A percentile compares a stretch with the other conserved stretches of the same genome.
Evolutionary conservation across 371 early-diverging fungal genomes (phyloP).

Genomic region (Chytridiales sp.): DNA sequence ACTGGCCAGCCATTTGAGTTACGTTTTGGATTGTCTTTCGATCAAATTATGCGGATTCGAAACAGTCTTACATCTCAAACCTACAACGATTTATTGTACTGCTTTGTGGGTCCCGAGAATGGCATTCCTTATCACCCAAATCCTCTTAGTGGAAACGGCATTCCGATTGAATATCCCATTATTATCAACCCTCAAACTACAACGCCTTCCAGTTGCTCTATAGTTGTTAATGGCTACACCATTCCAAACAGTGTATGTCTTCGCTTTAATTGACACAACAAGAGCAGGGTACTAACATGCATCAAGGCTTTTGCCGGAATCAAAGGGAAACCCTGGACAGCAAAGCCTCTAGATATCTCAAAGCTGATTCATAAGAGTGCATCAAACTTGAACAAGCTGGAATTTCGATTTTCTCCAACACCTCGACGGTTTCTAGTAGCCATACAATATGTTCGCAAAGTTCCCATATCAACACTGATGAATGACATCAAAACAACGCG

Average conservation of each 20-base stretch:
- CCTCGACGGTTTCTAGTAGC: conserved; percentile 1
- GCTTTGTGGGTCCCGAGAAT: conserved; percentile 20
- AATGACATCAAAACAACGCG: neutral
- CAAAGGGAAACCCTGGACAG: conserved; percentile 27
- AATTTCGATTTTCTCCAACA: conserved; percentile 11
- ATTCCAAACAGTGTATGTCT: conserved; percentile 10
- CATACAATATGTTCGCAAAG: conserved; percentile 8
- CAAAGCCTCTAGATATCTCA: conserved; percentile 22
- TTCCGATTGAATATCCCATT: conserved; percentile 26
- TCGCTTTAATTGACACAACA: no score
- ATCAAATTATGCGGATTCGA: neutral
- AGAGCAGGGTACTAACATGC: neutral
- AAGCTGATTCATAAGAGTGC: conserved; percentile 7
- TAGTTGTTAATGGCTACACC: conserved; percentile 11
- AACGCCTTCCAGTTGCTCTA: conserved; percentile 17
- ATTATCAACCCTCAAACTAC: conserved; percentile 12
- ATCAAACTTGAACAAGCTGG: conserved; percentile 5
- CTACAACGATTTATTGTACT: neutral
- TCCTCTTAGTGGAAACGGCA: conserved; percentile 15
- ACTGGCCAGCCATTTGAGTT: neutral
- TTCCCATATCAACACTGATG: neutral
- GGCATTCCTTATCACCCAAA: conserved; percentile 5
- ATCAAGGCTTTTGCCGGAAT: conserved; percentile 21
- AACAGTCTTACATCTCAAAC: neutral
- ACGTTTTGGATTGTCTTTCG: neutral